Conservation (phyloP, 768 basidiomycete species). For the Podaxis sp. region DNA sequence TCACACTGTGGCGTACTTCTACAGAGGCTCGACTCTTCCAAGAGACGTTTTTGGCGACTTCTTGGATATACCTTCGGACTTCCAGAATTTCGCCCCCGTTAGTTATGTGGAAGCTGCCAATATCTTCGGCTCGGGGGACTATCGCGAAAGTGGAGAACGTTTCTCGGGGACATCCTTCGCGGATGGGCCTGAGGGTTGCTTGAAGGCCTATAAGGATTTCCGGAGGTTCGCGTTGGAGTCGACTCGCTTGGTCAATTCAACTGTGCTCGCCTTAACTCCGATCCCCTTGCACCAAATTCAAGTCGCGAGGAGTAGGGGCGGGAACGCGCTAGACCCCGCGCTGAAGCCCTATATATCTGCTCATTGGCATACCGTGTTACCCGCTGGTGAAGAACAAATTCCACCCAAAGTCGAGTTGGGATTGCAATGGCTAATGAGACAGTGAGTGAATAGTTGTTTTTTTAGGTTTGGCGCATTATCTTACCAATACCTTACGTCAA, state of each 20-base stretch:
- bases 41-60: slow-evolving; percentile 35
- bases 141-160: slow-evolving; percentile 30
- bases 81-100: slow-evolving; percentile 25
- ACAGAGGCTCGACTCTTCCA: slow-evolving; percentile 34
- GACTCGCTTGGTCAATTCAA: slow-evolving; percentile 23
- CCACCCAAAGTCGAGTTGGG: slow-evolving; percentile 24
- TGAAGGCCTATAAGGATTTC: slow-evolving; percentile 31
- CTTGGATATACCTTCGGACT: slow-evolving; percentile 32
- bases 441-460: slow-evolving; percentile 24
- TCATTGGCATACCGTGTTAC: slow-evolving; percentile 30
- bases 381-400: slow-evolving; percentile 18
- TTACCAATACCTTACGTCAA: slow-evolving; percentile 15
- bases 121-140: slow-evolving; percentile 27
- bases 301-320: slow-evolving; percentile 30
- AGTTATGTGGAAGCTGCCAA: slow-evolving; percentile 35
- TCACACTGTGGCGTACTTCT: slow-evolving; percentile 32
- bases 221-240: slow-evolving; percentile 24
- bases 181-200: slow-evolving; percentile 26
- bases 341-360: slow-evolving; percentile 32
- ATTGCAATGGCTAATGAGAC: slow-evolving; percentile 25
- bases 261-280: slow-evolving; percentile 36
- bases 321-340: slow-evolving; percentile 38
- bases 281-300: slow-evolving; percentile 33
- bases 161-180: slow-evolving; percentile 37
- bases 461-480: neutral